Evolutionary conservation across 2,329 filamentous ascomycete species (phyloP).

Genomic region (Exophiala bonariae): DNA sequence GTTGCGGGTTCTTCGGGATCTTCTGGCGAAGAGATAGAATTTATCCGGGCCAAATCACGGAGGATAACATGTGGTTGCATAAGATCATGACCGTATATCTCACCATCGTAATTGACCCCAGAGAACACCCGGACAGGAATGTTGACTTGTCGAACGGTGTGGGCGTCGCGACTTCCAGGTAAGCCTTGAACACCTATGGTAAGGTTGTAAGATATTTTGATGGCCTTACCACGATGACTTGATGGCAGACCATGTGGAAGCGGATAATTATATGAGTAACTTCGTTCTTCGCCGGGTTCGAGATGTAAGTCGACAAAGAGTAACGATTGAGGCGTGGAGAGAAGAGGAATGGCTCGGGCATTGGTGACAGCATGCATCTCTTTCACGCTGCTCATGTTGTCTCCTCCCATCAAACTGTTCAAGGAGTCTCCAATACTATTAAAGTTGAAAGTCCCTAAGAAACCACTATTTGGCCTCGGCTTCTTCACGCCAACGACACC

Average conservation of each 20-base stretch:
- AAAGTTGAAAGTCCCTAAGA: constrained; percentile 85
- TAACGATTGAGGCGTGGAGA: constrained; percentile 95
- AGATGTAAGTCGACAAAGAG: constrained; percentile 91
- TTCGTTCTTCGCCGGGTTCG: constrained; percentile 81
- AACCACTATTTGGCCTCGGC: constrained; percentile 69
- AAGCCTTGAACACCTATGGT: constrained; percentile 89
- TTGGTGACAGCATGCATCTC: constrained; percentile 90
- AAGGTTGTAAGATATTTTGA: constrained; percentile 88
- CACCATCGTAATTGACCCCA: constrained; percentile 84
- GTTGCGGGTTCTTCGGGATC: constrained; percentile 41
- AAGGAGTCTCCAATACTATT: constrained; percentile 83
- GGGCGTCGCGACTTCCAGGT: constrained; percentile 74
- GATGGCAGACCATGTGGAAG: constrained; percentile 88
- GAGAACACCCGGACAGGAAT: constrained; percentile 91
- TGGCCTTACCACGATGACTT: constrained; percentile 84
- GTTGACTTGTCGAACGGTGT: constrained; percentile 82
- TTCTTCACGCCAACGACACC: constrained; percentile 79
- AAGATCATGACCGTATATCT: constrained; percentile 87
- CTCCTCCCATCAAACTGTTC: constrained; percentile 79
- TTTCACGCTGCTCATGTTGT: constrained; percentile 88
- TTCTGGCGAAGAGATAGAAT: constrained; percentile 47
- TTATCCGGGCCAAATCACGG: constrained; percentile 74
- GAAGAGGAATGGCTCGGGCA: constrained; percentile 80
- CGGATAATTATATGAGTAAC: constrained; percentile 82
- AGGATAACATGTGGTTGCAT: constrained; percentile 92